Base-by-base conservation (phyloP, 345 rosid genomes). In the Populus ilicifolia region DNA sequence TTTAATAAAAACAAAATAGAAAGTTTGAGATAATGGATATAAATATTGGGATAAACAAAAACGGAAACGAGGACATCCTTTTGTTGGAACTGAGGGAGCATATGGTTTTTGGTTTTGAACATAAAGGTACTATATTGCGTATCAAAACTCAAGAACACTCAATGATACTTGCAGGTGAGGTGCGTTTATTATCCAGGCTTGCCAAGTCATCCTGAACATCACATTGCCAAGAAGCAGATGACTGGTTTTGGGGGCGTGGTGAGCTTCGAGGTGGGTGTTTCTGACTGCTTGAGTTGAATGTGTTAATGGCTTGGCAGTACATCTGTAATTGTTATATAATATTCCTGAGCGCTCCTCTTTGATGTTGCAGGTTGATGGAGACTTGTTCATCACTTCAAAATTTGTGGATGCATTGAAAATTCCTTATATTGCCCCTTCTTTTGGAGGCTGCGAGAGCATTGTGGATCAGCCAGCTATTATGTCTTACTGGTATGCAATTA, bases 401-500 rank as follows among this genome's bases (percentile, higher is more conserved):
- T 94, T 96, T 78, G 86, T 93, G 39, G 99, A 96, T 82, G 81
- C 97, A 63, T 77, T 96, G 84, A 92, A 89, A 87, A 96, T 96
- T 67, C 98, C 99, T 6, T 96, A 96, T 76, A 96, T 96, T 25
- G 99, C 99, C 59, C 98, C 99, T 72, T 96, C 99, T 14, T 94
- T 96, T 52, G 99, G 99, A 78, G 98, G 98, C 59, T 90, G 95
- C 73, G 99, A 96, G 85, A 94, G 98, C 85, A 96, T 94, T 27
- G 98, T 96, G 70, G 98, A 94, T 78, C 99, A 94, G 89, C 99
- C 99, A 17, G 98, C 99, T 73, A 89, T 96, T 56, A 96, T 96
- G 99, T 96, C 99, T 43, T 93, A 94, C 86, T 94, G 99, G 99
- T 96, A 90, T 25, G 81, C 21, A 54, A n/a, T 30, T 23, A 25